Evolutionary conservation across 1,284 basidiomycete genomes (phyloP), one percentile per base, ranked within the genome.

Genomic region (Ustilago xerochloae): DNA sequence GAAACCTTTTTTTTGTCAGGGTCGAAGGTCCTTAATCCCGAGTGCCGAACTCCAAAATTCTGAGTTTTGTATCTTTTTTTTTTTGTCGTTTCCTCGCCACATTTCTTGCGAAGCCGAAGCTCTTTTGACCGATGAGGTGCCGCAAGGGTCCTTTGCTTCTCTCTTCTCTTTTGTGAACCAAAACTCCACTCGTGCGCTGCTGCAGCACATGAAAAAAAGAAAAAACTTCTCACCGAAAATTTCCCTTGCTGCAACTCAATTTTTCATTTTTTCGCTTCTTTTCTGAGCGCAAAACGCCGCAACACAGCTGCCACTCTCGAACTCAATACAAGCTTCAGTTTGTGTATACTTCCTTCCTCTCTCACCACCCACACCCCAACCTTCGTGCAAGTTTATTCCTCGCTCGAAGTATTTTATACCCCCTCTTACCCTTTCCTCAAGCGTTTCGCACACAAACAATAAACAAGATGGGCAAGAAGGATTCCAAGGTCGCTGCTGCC

Each of bases 381-480:
- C 50, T 55, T 55, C 46, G 45, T 62, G 52, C 51, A 54, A 55
- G 28, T 18, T 13, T 33, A 24, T 49, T 39, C 38, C 22, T 43
- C 54, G 51, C 58, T 61, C 55, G 29, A 53, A 60, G 45, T 53
- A 47, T 56, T 43, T 12, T 32, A 46, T 20, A 55, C 33, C 41
- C 38, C 7, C 48, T 28, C 39, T 32, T 45, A 48, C 41, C 46
- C 47, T 36, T 22, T 28, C 41, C 30, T 18, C 45, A 36, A 50
- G 18, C 46, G 18, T 26, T 16, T 39, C 45, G 15, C 52, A 43
- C 52, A 56, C 41, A 45, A 38, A 38, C 26, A 32, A 61, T 52
- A 60, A 4, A 29, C 47, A 71, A 53, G 28, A 61, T 64, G 51
- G 57, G 47, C 32, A 73, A 72, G 63, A 78, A 75, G 57, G 50